These are phyloP conservation scores for Cinnamomum chago DNA, from an alignment of 164 flowering plant genomes.

Conservation along the genomic window DNA sequence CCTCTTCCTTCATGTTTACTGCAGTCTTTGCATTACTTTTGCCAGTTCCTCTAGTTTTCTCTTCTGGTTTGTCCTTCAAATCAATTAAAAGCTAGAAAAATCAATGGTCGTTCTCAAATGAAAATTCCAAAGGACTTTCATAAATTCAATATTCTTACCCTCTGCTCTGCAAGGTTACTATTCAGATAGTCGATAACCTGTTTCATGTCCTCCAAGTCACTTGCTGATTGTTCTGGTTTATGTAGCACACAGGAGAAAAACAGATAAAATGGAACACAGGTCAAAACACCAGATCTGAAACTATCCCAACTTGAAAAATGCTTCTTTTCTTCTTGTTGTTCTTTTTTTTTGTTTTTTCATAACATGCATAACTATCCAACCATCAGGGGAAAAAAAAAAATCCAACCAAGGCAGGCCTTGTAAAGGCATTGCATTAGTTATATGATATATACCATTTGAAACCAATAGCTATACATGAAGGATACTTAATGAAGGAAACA, in stretches of 20 bases:
- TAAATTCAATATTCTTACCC: conserved; percentile 21
- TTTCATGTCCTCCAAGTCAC: conserved; percentile 48
- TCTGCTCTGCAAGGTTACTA: conserved; percentile 23
- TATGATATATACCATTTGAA: not conserved
- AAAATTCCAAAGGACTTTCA: not conserved
- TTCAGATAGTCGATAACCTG: conserved; percentile 37
- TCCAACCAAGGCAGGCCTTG: not conserved
- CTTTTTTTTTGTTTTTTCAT: not conserved
- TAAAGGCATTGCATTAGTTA: not conserved
- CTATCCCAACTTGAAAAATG: not conserved
- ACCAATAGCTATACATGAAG: not conserved
- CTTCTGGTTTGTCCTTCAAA: conserved; percentile 26
- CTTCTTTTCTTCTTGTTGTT: not conserved
- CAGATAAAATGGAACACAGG: not conserved
- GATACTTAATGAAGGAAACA: not conserved
- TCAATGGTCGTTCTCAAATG: not conserved
- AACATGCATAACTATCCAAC: not conserved
- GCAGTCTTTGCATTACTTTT: conserved; percentile 15
- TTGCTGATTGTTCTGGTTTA: conserved; percentile 40
- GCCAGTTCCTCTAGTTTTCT: conserved; percentile 7
- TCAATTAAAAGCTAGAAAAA: not conserved
- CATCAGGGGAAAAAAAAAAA: not conserved
- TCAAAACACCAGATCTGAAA: not conserved
- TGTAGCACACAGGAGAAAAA: not conserved
- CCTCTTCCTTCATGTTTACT: conserved; percentile 12